Percentiles rank a stretch among this genome's conserved stretches.
phyloP scores from a whole-genome alignment of 164 flowering plant genomes.

The Magnolia kwangsiensis region DNA sequence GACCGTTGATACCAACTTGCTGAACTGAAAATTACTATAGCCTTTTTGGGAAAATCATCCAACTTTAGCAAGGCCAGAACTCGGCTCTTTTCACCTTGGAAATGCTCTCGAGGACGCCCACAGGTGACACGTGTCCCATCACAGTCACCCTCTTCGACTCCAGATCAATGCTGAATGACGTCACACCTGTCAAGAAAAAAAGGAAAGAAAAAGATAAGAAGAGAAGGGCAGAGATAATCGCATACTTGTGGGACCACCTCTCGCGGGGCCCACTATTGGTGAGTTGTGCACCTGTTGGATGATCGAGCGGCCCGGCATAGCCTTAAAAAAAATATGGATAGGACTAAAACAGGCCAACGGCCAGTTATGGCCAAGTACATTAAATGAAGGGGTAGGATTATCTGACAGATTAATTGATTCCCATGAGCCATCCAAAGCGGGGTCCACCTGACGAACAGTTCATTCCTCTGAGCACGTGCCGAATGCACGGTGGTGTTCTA shows the following conservation, averaged over 20 bases:
- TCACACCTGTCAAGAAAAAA: constrained; percentile 51
- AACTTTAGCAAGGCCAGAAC: constrained; percentile 44
- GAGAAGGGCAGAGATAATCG: too few relatives aligned
- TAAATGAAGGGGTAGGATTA: background rate
- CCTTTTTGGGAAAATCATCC: background rate
- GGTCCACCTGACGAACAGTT: background rate
- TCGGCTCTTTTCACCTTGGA: constrained; percentile 85
- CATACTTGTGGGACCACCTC: too few relatives aligned
- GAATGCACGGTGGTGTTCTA: background rate
- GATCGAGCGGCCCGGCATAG: background rate
- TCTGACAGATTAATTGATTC: background rate
- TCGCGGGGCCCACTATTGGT: too few relatives aligned
- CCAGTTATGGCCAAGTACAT: background rate
- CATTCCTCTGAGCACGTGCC: background rate
- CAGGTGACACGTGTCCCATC: constrained; percentile 79
- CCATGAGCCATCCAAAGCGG: background rate
- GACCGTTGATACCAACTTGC: background rate
- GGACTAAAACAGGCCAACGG: background rate
- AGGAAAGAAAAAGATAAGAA: background rate
- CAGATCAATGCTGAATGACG: constrained; percentile 78
- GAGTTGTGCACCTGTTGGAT: background rate
- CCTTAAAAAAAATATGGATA: background rate
- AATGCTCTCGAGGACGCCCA: constrained; percentile 64
- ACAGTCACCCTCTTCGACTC: constrained; percentile 80
- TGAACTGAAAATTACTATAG: background rate